phyloP scores from a whole-genome alignment of 2,329 filamentous ascomycete genomes.

The Aureobasidium namibiae region DNA sequence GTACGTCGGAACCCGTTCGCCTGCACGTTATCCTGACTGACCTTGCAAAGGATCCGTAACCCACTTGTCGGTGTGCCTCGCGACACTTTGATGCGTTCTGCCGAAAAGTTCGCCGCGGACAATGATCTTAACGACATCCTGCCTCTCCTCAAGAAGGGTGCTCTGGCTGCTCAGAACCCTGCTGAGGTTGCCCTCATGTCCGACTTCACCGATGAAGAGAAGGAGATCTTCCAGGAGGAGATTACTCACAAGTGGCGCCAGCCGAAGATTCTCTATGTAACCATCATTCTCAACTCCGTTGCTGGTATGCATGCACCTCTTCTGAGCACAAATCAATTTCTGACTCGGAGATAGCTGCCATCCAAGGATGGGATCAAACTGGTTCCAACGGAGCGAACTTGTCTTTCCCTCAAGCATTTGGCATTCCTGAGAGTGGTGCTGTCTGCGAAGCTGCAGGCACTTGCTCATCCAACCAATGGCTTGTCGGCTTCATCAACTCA shows the following conservation, averaged over 20 bases:
- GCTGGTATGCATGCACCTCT: constrained; percentile 21
- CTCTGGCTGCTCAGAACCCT: constrained; percentile 43
- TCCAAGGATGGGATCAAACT: constrained; percentile 47
- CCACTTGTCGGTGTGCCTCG: constrained; percentile 47
- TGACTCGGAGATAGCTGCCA: constrained; percentile 27
- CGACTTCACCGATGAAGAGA: constrained; percentile 35
- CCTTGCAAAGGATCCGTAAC: constrained; percentile 36
- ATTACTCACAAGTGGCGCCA: constrained; percentile 43
- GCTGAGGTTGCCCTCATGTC: constrained; percentile 36
- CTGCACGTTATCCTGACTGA: constrained; percentile 12
- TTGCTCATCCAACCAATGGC: constrained; percentile 37
- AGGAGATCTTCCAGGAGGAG: constrained; percentile 37
- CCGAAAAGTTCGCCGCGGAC: constrained; percentile 46
- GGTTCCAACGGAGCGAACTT: constrained; percentile 47
- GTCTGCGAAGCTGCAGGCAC: constrained; percentile 24
- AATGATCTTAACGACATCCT: constrained; percentile 34
- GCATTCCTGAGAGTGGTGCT: constrained; percentile 34
- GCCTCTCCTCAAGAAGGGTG: constrained; percentile 38
- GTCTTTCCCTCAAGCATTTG: constrained; percentile 36
- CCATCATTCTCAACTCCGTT: constrained; percentile 44
- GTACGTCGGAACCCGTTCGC: background rate
- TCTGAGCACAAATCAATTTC: constrained; percentile 16
- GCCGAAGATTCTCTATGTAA: constrained; percentile 40
- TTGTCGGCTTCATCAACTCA: constrained; percentile 61
- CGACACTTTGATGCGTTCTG: constrained; percentile 45